phyloP scores from a whole-genome alignment of 148 eudicot genomes.

The Nepenthes mirabilis region DNA sequence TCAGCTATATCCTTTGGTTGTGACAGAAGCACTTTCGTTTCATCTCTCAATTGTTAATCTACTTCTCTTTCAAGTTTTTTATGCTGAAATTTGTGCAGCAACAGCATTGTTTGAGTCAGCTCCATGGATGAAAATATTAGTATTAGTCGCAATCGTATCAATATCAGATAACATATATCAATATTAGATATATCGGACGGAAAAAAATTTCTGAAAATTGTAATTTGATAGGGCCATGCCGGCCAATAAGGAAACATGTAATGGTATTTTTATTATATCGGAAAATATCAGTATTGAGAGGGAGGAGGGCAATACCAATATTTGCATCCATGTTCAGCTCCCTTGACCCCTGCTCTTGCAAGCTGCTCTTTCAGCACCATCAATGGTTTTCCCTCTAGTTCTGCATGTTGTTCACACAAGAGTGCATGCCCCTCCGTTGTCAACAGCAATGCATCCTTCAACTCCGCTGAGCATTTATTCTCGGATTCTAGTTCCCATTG shows the following conservation, averaged over 20 bases:
- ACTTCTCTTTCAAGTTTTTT: constrained; percentile 74
- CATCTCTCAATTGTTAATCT: constrained; percentile 72
- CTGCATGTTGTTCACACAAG: constrained; percentile 92
- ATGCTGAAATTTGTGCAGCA: constrained; percentile 76
- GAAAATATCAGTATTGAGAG: too few species aligned
- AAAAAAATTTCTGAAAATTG: too few species aligned
- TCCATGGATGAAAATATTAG: too few species aligned
- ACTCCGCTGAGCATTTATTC: constrained; percentile 75
- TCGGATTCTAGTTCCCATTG: constrained; percentile 63
- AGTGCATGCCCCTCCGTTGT: constrained; percentile 97
- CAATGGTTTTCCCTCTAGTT: constrained; percentile 85
- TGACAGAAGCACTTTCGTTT: constrained; percentile 70
- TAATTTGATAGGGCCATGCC: too few species aligned
- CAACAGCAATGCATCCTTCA: constrained; percentile 85
- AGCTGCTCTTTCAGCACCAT: constrained; percentile 93
- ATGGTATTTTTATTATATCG: too few species aligned
- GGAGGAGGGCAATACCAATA: too few species aligned
- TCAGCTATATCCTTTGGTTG: constrained; percentile 93
- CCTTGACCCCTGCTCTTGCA: constrained; percentile 71
- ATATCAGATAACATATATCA: too few species aligned
- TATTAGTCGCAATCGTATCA: too few species aligned
- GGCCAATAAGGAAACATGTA: too few species aligned
- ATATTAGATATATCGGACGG: too few species aligned
- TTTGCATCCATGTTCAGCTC: constrained; percentile 31
- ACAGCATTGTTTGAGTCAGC: constrained; percentile 80